These are phyloP conservation scores for Rhodomyrtus tomentosa DNA, from an alignment of 345 rosid genomes.

Conservation along the genomic window DNA sequence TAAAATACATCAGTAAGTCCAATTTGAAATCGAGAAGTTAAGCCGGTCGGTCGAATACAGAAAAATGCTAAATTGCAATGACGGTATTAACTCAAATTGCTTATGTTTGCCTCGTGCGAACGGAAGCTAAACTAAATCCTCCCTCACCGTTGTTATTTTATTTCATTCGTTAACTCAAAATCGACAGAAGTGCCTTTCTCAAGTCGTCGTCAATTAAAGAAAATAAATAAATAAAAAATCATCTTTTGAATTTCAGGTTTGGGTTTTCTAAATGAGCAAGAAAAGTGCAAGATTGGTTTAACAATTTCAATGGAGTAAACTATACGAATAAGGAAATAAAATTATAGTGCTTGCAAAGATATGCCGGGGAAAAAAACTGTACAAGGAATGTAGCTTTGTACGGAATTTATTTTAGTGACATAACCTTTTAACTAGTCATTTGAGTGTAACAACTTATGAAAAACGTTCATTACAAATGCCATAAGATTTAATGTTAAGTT, in stretches of 20 bases:
- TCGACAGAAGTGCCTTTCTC: not conserved
- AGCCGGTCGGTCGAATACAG: fast-evolving
- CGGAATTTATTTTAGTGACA: too few relatives aligned
- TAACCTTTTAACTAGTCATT: too few relatives aligned
- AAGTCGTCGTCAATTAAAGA: not conserved
- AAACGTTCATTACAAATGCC: too few relatives aligned
- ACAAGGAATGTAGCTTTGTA: not conserved
- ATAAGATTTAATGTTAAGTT: too few relatives aligned
- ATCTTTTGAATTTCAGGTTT: too few relatives aligned
- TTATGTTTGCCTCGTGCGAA: not conserved
- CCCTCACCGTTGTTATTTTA: not conserved
- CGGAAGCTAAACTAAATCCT: not conserved
- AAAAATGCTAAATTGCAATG: too few relatives aligned
- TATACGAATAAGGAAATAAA: too few relatives aligned
- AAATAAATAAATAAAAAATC: not conserved
- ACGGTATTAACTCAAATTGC: not conserved
- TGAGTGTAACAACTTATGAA: too few relatives aligned
- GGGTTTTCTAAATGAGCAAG: too few relatives aligned
- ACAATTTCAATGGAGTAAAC: too few relatives aligned
- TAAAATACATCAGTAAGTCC: fast-evolving
- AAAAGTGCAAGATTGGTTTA: too few relatives aligned
- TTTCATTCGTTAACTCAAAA: not conserved
- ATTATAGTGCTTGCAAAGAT: too few relatives aligned
- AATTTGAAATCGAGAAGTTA: not conserved
- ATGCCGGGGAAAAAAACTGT: not conserved